Percentiles rank a stretch among this genome's conserved stretches.
These are phyloP conservation scores for Copromyces sp. DNA, from an alignment of 495 filamentous ascomycete species.

Conservation along the genomic window DNA sequence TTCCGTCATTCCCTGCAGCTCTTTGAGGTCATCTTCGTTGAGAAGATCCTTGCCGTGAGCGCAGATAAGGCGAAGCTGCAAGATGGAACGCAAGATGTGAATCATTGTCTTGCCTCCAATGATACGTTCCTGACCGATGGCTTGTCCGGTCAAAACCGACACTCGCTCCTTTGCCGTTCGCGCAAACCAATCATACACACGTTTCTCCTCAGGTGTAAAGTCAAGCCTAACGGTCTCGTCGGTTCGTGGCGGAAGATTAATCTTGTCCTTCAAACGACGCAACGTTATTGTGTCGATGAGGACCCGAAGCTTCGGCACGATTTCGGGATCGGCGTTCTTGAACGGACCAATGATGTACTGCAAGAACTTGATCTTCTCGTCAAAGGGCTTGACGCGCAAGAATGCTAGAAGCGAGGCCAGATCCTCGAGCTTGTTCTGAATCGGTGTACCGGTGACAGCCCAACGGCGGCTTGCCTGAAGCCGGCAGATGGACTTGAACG, in stretches of 20 bases:
- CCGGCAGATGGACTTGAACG: slow-evolving; percentile 76
- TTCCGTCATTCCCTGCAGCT: slow-evolving; percentile 65
- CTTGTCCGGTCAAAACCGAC: slow-evolving; percentile 37
- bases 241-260: slow-evolving; percentile 63
- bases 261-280: slow-evolving; percentile 84
- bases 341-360: slow-evolving; percentile 75
- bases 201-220: slow-evolving; percentile 40
- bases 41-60: slow-evolving; percentile 87
- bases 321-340: slow-evolving; percentile 68
- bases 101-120: slow-evolving; percentile 78
- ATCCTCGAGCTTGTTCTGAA: slow-evolving; percentile 88
- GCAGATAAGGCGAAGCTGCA: slow-evolving; percentile 80
- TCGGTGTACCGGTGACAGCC: slow-evolving; percentile 90
- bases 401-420: slow-evolving; percentile 86
- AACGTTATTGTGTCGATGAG: slow-evolving; percentile 88
- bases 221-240: slow-evolving; percentile 61
- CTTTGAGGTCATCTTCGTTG: slow-evolving; percentile 65
- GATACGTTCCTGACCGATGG: slow-evolving; percentile 40
- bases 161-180: slow-evolving; percentile 44
- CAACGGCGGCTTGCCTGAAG: slow-evolving; percentile 75
- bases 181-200: slow-evolving; percentile 46
- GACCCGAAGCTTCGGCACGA: slow-evolving; percentile 75
- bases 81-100: slow-evolving; percentile 80
- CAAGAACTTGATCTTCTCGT: slow-evolving; percentile 61
- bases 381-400: slow-evolving; percentile 74